Evolutionary conservation across 2,329 filamentous ascomycete species (phyloP).

Genomic region (Pestalotiopsis sp.): DNA sequence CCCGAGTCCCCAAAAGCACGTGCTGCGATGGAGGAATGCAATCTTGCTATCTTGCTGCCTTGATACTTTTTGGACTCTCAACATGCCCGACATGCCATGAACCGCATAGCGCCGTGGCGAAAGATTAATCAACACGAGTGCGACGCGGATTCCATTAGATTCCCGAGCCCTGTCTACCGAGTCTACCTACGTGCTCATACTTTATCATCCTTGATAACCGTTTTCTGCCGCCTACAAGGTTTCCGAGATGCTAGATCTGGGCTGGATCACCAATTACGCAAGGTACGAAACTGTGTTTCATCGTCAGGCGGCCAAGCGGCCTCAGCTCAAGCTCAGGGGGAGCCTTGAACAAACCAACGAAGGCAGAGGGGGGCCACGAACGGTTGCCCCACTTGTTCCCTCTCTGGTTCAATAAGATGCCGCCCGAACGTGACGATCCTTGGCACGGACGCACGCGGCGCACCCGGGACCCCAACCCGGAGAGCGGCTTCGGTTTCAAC

Average conservation of each 20-base stretch:
- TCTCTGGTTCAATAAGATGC: background rate
- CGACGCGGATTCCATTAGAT: background rate
- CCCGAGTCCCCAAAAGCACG: background rate
- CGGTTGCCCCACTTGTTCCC: background rate
- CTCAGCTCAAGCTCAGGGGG: background rate
- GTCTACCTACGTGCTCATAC: background rate
- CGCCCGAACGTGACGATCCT: background rate
- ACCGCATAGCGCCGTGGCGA: background rate
- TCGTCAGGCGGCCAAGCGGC: background rate
- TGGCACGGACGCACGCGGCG: background rate
- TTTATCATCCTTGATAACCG: background rate
- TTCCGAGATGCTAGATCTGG: background rate
- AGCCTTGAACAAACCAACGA: too few relatives aligned
- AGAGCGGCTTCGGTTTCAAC: background rate
- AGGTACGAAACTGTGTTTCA: slow-evolving; percentile 7
- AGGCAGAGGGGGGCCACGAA: background rate
- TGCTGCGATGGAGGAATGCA: background rate
- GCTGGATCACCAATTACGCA: background rate
- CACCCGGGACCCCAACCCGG: background rate
- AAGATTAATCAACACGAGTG: background rate
- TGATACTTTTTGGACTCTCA: background rate
- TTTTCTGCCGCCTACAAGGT: background rate
- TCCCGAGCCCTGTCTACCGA: background rate
- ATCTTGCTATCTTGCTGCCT: too few relatives aligned
- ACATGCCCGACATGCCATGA: slow-evolving; percentile 8